A percentile compares a stretch with the other conserved stretches of the same genome.
phyloP scores from a whole-genome alignment of 306 rosid species.

The Cucumis hystrix region DNA sequence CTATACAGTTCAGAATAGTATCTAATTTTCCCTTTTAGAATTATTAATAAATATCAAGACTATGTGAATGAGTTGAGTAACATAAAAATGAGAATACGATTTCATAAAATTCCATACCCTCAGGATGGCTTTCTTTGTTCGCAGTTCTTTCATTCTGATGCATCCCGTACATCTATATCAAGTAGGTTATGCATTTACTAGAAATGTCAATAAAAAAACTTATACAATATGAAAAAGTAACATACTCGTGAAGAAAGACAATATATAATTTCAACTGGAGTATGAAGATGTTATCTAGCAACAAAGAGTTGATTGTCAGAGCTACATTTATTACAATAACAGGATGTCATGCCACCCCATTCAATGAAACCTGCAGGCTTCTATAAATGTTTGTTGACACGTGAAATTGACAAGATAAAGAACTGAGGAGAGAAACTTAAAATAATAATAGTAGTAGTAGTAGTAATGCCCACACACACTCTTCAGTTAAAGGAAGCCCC shows the following conservation, averaged over 20 bases:
- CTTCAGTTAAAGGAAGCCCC: background rate
- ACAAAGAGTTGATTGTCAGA: background rate
- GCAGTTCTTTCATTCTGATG: conserved; percentile 24
- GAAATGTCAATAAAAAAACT: background rate
- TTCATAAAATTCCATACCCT: conserved; percentile 28
- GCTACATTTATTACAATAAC: background rate
- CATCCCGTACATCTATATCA: conserved; percentile 27
- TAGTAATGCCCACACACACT: too few relatives aligned
- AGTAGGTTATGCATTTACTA: background rate
- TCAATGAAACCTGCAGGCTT: background rate
- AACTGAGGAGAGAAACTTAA: background rate
- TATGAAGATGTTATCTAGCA: background rate
- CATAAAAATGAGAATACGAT: background rate
- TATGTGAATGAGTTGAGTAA: background rate
- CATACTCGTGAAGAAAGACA: background rate
- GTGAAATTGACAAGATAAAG: background rate
- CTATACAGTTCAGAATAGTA: background rate
- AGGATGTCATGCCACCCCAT: background rate
- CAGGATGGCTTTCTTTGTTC: conserved; percentile 30
- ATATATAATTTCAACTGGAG: background rate
- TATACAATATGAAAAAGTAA: background rate
- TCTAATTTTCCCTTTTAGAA: background rate
- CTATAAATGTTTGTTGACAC: background rate
- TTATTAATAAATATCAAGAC: background rate
- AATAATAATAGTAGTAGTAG: background rate